Evolutionary conservation across 176 grass and related monocot genomes (phyloP), one percentile per base, ranked within the genome.

Genomic region (Leersia perrieri): DNA sequence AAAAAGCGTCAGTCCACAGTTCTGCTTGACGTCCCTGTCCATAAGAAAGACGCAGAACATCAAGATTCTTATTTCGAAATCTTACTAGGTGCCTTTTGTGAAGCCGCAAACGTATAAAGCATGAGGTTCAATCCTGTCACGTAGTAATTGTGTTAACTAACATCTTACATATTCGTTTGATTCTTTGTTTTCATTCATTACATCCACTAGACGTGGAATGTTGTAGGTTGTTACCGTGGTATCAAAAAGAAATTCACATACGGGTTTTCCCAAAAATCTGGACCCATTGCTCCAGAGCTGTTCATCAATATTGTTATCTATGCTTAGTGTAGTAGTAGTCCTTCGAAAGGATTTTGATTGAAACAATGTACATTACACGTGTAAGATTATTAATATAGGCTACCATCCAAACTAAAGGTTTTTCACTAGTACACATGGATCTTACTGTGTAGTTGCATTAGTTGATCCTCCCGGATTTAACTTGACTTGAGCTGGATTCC

Each of bases 101-200:
- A 79, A 66, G 58, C 28, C 40, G 7, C 80, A 74, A 73, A 2
- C 4, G 41, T 58, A 66, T 53, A 18, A 25, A 68, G 25, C 27
- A n/a, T 76, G n/a, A 32, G 31, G 12, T 25, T 28, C 9, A 14
- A 55, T 14, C 72, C 15, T 44, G 28, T 45, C 25, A 55, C 26
- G 2, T 41, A 70, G 40, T 70, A 42, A 44, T 80, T 25, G 38
- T 75, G 55, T 80, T 34, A 70, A 64, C 36, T 80, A 49, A 44
- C 30, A 47, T 18, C 72, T 86, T 78, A 82, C 45, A 73, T 66
- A 85, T 89, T 86, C 83, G 66, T 85, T 82, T 26, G 15, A 47
- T 86, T 82, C 20, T 77, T 58, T 81, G 40, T 64, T 33, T 25
- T 22, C 11, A 80, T 85, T 58, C 10, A 85, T 82, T 35, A 58